Percentiles rank a stretch among this genome's conserved stretches.
Conservation (phyloP, 163 green algal genomes). For the Coccomyxa subellipsoidea region DNA sequence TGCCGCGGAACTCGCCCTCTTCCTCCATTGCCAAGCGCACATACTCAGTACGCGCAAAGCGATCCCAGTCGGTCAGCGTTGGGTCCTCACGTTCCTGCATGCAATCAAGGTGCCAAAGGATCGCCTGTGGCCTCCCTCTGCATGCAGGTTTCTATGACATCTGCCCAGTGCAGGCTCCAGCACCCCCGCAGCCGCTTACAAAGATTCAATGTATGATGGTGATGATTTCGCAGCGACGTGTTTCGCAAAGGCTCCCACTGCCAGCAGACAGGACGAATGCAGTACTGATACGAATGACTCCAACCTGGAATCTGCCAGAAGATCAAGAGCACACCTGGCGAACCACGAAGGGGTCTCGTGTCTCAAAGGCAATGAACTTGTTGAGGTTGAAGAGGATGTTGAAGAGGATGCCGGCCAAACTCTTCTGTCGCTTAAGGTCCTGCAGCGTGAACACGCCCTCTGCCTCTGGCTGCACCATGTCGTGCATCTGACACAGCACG, state of each 20-base stretch:
- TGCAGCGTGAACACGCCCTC: slow-evolving; percentile 62
- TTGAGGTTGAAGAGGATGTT: slow-evolving; percentile 99
- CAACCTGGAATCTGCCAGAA: not conserved
- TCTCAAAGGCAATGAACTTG: slow-evolving; percentile 96
- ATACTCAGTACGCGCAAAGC: slow-evolving; percentile 82
- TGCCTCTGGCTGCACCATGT: slow-evolving; percentile 89
- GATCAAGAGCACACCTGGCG: slow-evolving; percentile 51
- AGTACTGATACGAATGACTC: no score
- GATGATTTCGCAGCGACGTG: no score
- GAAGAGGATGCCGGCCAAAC: slow-evolving; percentile 86
- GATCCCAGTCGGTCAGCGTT: slow-evolving; percentile 71
- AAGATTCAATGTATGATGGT: no score
- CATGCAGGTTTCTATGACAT: no score
- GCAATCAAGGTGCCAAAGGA: no score
- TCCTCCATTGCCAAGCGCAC: slow-evolving; percentile 86
- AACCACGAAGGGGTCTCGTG: slow-evolving; percentile 88
- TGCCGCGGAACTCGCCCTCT: slow-evolving; percentile 57
- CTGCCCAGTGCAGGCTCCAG: no score
- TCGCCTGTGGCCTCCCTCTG: no score
- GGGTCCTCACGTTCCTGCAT: slow-evolving; percentile 64
- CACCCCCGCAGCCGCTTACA: no score
- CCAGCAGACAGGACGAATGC: no score
- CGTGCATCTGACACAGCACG: slow-evolving; percentile 94
- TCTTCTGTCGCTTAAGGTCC: slow-evolving; percentile 74
- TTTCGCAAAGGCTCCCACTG: no score